Conservation (phyloP, 2,329 filamentous ascomycete species). For the Xylariales sp. region DNA sequence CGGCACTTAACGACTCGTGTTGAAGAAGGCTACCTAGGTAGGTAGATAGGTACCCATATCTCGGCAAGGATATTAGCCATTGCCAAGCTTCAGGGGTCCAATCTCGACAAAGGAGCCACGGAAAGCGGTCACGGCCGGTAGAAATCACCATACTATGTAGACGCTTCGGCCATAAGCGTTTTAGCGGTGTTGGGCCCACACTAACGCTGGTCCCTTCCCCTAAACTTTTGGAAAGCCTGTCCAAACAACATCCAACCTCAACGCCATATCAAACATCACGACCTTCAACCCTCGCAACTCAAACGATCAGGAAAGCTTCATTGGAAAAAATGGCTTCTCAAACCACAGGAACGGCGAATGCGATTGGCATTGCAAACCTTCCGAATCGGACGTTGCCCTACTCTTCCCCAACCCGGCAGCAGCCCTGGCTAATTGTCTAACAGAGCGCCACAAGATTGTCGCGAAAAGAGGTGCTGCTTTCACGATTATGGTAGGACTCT, state of each 20-base stretch:
- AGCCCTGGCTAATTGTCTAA: not conserved
- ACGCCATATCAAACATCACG: constrained; percentile 1
- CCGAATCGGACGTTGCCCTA: constrained; percentile 49
- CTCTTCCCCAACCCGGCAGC: not conserved
- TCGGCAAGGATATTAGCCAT: no score
- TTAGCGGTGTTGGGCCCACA: not conserved
- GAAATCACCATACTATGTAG: not conserved
- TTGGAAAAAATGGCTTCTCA: constrained; percentile 7
- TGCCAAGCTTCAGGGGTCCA: no score
- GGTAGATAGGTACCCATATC: no score
- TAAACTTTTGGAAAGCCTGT: constrained; percentile 8
- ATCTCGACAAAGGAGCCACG: no score
- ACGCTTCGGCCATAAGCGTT: not conserved
- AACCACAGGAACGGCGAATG: constrained; percentile 51
- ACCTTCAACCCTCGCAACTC: not conserved
- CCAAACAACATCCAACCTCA: constrained; percentile 6
- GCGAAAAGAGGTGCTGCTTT: constrained; percentile 89
- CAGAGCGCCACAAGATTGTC: constrained; percentile 66
- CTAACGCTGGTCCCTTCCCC: constrained; percentile 7
- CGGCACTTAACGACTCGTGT: no score
- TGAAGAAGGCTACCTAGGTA: no score
- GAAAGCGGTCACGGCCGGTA: not conserved
- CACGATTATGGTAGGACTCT: constrained; percentile 83
- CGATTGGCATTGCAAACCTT: constrained; percentile 70
- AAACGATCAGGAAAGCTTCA: not conserved